Percentiles rank a stretch among this genome's conserved stretches.
phyloP scores from a whole-genome alignment of 2,329 filamentous ascomycete genomes.

The Paecilomyces sp. region DNA sequence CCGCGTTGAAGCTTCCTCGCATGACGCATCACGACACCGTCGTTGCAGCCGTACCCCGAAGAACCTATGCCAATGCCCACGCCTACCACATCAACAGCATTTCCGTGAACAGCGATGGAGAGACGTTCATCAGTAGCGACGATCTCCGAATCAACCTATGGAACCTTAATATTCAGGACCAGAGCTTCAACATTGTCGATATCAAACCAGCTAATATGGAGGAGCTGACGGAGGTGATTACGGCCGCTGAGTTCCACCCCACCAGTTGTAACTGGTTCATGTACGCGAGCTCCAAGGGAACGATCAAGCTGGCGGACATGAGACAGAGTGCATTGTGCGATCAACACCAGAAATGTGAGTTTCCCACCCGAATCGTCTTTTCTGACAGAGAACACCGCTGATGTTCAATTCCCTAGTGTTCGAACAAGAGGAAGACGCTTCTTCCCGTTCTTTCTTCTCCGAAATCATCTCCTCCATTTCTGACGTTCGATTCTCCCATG shows the following conservation, averaged over 20 bases:
- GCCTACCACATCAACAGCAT: slow-evolving; percentile 99
- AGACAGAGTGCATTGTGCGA: slow-evolving; percentile 93
- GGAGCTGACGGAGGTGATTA: slow-evolving; percentile 97
- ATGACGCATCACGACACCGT: slow-evolving; percentile 98
- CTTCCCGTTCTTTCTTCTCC: slow-evolving; percentile 96
- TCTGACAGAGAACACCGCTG: slow-evolving; percentile 4
- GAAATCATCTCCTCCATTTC: slow-evolving; percentile 99
- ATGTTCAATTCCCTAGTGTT: slow-evolving; percentile 59
- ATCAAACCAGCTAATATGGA: slow-evolving; percentile 99
- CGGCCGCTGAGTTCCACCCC: slow-evolving; percentile 94
- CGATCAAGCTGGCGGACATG: slow-evolving; percentile 98
- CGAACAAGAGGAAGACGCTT: slow-evolving; percentile 96
- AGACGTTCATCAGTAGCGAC: slow-evolving; percentile 98
- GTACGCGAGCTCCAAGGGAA: slow-evolving; percentile 98
- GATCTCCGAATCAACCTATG: slow-evolving; percentile 96
- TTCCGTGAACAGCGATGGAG: slow-evolving; percentile 98
- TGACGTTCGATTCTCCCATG: slow-evolving; percentile 93
- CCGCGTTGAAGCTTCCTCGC: slow-evolving; percentile 85
- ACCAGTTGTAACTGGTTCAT: slow-evolving; percentile 99
- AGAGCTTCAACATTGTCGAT: slow-evolving; percentile 99
- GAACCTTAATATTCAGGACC: slow-evolving; percentile 98
- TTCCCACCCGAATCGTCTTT: neutral
- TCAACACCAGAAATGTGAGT: slow-evolving; percentile 86
- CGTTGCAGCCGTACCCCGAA: slow-evolving; percentile 88
- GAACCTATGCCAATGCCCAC: slow-evolving; percentile 96